Conservation (phyloP, 106 monocot genomes). For the Phalaenopsis aphrodite region DNA sequence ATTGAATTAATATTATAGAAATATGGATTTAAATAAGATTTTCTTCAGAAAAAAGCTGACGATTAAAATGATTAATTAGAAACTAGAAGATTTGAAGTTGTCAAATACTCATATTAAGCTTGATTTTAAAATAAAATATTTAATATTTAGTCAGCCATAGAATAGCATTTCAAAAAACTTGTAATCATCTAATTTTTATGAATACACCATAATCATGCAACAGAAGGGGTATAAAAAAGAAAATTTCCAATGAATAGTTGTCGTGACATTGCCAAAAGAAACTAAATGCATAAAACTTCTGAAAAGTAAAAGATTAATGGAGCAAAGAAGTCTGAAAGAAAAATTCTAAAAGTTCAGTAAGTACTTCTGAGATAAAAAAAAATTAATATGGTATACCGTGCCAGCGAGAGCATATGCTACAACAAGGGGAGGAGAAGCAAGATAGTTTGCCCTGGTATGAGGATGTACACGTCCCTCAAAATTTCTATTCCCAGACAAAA, state of each 20-base stretch:
- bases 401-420: constrained; percentile 98
- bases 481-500: constrained; percentile 88
- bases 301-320: background rate
- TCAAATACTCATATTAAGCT: background rate
- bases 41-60: background rate
- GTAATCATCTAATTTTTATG: no score
- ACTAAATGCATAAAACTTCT: background rate
- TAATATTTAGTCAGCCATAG: no score
- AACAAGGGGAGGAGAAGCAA: constrained; percentile 91
- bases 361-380: background rate
- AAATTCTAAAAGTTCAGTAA: background rate
- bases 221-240: no score
- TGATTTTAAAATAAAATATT: no score
- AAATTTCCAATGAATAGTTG: no score
- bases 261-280: background rate
- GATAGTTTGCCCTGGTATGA: constrained; percentile 87
- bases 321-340: background rate
- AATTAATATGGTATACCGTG: constrained; percentile 43
- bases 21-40: background rate
- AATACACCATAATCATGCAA: no score
- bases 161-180: no score
- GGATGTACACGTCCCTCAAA: constrained; percentile 95
- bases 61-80: background rate
- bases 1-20: background rate
- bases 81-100: background rate